phyloP scores from a whole-genome alignment of 2,329 filamentous ascomycete genomes.

The Diaporthe vaccinii region DNA sequence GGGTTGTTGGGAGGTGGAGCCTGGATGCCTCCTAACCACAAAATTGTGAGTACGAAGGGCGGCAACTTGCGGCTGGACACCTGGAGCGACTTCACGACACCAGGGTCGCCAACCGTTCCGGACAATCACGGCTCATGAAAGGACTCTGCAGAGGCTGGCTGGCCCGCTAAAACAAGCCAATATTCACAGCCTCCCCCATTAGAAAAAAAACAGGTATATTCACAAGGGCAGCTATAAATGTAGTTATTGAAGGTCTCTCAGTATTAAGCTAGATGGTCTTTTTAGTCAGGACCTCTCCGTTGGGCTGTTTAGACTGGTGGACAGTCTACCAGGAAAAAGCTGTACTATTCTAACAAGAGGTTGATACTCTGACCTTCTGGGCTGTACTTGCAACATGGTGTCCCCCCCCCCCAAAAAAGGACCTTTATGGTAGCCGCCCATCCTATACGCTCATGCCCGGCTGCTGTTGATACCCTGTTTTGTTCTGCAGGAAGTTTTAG shows the following conservation, averaged over 20 bases:
- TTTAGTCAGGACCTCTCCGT: no score
- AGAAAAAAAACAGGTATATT: background rate
- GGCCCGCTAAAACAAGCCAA: no score
- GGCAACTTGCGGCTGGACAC: background rate
- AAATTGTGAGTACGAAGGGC: background rate
- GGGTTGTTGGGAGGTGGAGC: slow-evolving; percentile 57
- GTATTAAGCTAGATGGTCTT: no score
- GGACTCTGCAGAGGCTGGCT: background rate
- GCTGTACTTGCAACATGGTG: no score
- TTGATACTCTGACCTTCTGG: no score
- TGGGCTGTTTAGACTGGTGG: no score
- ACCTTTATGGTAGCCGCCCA: background rate
- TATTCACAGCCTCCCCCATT: no score
- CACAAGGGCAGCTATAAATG: background rate
- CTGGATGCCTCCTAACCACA: slow-evolving; percentile 35
- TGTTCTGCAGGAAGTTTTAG: background rate
- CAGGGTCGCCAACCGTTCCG: background rate
- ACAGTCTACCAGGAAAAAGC: no score
- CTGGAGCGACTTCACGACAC: background rate
- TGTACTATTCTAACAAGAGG: no score
- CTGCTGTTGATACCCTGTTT: slow-evolving; percentile 14
- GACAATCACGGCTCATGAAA: background rate
- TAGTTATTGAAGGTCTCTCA: no score
- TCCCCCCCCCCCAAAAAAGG: no score
- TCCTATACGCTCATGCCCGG: slow-evolving; percentile 3